phyloP scores from a whole-genome alignment of 345 rosid genomes.

The Heritiera fomes region DNA sequence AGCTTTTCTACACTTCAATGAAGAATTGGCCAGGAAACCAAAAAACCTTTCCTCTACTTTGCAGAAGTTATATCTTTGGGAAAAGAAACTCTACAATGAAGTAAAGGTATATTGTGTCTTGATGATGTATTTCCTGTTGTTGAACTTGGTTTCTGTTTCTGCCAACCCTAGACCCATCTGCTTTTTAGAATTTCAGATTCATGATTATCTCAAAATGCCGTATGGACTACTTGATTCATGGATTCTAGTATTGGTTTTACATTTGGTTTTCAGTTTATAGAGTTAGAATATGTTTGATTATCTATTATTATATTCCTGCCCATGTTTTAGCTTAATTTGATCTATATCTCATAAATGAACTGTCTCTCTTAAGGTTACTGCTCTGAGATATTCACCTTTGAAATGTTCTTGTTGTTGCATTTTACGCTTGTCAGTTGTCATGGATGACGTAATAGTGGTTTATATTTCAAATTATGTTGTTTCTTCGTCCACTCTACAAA shows the following conservation, averaged over 20 bases:
- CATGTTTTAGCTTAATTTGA: not conserved
- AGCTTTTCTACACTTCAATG: slow-evolving; percentile 52
- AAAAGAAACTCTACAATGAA: slow-evolving; percentile 87
- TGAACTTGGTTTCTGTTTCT: slow-evolving; percentile 1
- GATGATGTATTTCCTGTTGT: not conserved
- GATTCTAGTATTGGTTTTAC: not conserved
- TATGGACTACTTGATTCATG: not conserved
- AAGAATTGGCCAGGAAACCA: slow-evolving; percentile 67
- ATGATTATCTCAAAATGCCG: not conserved
- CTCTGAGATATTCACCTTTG: not conserved
- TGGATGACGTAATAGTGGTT: not conserved
- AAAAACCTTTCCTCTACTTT: slow-evolving; percentile 85
- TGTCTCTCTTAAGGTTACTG: not conserved
- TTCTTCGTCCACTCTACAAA: not conserved
- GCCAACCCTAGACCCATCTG: not conserved
- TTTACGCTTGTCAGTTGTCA: not conserved
- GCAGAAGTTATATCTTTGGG: slow-evolving; percentile 87
- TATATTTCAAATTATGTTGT: not conserved
- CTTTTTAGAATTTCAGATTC: not conserved
- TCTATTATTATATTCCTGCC: not conserved
- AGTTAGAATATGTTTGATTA: not conserved
- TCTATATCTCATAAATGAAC: not conserved
- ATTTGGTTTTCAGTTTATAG: not conserved
- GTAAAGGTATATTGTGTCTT: slow-evolving; percentile 64
- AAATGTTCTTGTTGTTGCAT: not conserved